Base-by-base conservation (phyloP, 192 early-diverging fungal genomes). In the Chytriomyces sp. region DNA sequence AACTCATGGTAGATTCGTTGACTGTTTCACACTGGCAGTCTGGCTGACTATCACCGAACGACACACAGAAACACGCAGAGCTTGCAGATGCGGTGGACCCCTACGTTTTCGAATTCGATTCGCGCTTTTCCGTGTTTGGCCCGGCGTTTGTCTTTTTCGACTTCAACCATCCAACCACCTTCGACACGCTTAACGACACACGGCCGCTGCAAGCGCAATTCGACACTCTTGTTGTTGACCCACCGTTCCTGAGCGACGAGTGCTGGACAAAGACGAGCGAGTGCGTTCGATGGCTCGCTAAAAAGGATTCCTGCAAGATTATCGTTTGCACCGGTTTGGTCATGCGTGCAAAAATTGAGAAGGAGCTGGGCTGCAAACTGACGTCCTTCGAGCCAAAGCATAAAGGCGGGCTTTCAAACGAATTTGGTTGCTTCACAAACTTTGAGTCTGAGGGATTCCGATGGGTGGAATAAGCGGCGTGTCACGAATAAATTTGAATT, bases 191-290 rank as follows among this genome's bases (percentile, higher is more conserved):
- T 11, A 49, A 64, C 35, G 50, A 57, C 35, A 35, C 0, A 35
- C 35, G 35, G 35, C 35, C 35, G 35, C 68, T 84, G 24, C 48
- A 81, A 5, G 48, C 50, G 26, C 20, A 49, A 20, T 89, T 93
- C 48, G 91, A 92, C 82, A 88, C 90, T 72, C 86, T 94, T 60
- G 82, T 94, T 7, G 90, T 88, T 9, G 93, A 94, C 77, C 93
- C 93, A 6, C 93, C 93, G 35, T 94, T 94, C 70, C 80, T 94
- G 20, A 88, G 87, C 78, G 85, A 91, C 75, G 93, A 93, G 72
- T 94, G 92, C 67, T 83, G 89, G 73, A 83, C 85, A 60, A 91
- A 93, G 81, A 92, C 91, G 0, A 67, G 89, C 65, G 76, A 90
- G 63, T 90, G 91, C 0, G 88, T 88, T 1, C 59, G 80, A 61